phyloP scores from a whole-genome alignment of 176 grass and related monocot genomes.

The Leersia perrieri region DNA sequence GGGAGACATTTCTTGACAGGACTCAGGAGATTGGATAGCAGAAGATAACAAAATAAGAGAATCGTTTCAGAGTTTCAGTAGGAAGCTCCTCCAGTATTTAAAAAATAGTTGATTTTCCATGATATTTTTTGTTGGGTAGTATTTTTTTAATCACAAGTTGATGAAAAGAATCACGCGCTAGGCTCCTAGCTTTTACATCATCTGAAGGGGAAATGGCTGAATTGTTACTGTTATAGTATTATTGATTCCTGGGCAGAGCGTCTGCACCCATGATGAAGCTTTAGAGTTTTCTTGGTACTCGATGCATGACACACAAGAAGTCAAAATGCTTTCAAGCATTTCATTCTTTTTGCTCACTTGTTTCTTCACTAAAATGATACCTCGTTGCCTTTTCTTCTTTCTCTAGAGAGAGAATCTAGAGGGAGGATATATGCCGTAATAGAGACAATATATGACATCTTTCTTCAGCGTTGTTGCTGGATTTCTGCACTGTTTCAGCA shows the following conservation, averaged over 20 bases:
- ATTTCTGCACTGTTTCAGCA: not conserved
- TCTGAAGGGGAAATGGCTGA: slow-evolving; percentile 19
- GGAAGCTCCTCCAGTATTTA: not conserved
- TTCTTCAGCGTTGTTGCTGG: not conserved
- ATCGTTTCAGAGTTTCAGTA: slow-evolving; percentile 27
- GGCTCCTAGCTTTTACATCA: not conserved
- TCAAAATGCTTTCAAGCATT: slow-evolving; percentile 54
- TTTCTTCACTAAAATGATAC: slow-evolving; percentile 49
- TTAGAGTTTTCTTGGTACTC: slow-evolving; percentile 34
- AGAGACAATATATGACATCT: not conserved
- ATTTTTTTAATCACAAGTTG: not conserved
- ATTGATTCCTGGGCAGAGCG: slow-evolving; percentile 35
- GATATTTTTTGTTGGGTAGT: not conserved
- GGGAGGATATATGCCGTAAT: not conserved
- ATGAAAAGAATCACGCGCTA: not conserved
- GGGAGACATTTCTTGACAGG: not conserved
- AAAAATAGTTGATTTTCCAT: not conserved
- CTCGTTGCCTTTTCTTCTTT: slow-evolving; percentile 3
- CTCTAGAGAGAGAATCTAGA: not conserved
- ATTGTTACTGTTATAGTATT: not conserved
- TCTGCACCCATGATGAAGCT: slow-evolving; percentile 35
- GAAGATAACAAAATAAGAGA: slow-evolving; percentile 30
- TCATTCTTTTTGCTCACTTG: slow-evolving; percentile 27
- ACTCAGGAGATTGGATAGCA: not conserved
- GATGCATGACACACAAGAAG: slow-evolving; percentile 18